Evolutionary conservation across 441 rosid species (phyloP), one percentile per base, ranked within the genome.

Genomic region (Populus tomentosa): DNA sequence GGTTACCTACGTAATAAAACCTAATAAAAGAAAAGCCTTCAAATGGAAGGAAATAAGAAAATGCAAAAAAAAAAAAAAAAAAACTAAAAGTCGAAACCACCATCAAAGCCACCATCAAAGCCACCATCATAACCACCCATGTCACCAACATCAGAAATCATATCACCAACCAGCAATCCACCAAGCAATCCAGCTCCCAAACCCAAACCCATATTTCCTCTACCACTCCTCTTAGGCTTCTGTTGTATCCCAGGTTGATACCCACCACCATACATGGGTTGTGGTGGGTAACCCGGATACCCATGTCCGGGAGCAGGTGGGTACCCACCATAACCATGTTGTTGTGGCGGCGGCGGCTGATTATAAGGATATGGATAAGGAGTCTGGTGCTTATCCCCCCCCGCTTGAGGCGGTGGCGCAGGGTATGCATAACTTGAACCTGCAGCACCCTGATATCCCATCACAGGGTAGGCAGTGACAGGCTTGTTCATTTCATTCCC

Each of bases 181-280:
- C 94, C 93, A 10, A 87, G 79, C 79, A 92, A 75, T 10, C 93
- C 94, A 33, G 90, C 93, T 68, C 93, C 92, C 72, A 89, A 68
- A 61, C 90, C 97, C 69, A 88, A 30, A 0, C 87, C 91, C 73
- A 90, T 67, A 14, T 71, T 75, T 4, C 85, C 86, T 23, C 56
- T 46, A 46, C 77, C 86, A 2, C 88, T 84, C 14, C 33, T 36
- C 80, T 84, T 46, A 46, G 56, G 56, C 56, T 2, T 88, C 87
- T 90, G 88, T 11, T 85, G 86, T 35, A 86, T 84, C 77, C 85
- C 88, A 3, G 86, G 87, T 69, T 82, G 86, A 79, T 61, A 38
- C 76, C 30, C 56, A 20, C 90, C 90, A 18, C 77, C 77, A 8
- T 80, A 80, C 65, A 72, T 74, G 2, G 46, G 72, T 3, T 69